Conservation (phyloP, 208 protist genomes). For the Leishmania aethiopica region DNA sequence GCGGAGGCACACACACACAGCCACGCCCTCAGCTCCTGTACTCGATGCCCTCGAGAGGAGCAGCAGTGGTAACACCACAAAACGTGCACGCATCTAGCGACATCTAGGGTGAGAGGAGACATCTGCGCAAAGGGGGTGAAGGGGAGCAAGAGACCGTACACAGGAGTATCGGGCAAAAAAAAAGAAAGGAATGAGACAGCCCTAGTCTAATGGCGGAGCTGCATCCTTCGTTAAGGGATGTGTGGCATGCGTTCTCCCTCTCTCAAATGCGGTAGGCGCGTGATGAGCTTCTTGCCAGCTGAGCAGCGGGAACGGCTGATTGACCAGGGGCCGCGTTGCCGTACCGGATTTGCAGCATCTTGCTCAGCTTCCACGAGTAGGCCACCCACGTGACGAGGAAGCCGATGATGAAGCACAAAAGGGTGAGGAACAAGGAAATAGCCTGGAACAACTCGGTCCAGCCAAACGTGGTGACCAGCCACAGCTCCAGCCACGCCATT, state of each 20-base stretch:
- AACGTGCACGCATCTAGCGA: not conserved
- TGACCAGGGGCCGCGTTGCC: constrained; percentile 35
- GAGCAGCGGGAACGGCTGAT: constrained; percentile 22
- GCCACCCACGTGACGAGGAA: constrained; percentile 73
- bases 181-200: not conserved
- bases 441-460: constrained; percentile 62
- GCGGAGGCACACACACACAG: not conserved
- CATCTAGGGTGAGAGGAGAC: not conserved
- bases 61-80: not conserved
- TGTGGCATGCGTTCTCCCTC: not conserved
- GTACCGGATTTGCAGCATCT: constrained; percentile 67
- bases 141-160: not conserved
- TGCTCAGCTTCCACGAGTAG: constrained; percentile 84
- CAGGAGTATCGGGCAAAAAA: not conserved
- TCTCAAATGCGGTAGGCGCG: constrained; percentile 13
- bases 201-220: not conserved
- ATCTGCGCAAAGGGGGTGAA: not conserved
- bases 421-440: constrained; percentile 67
- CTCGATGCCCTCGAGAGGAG: not conserved
- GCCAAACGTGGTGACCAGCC: constrained; percentile 61
- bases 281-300: constrained; percentile 19
- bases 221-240: not conserved
- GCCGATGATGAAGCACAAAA: constrained; percentile 69
- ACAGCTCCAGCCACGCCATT: constrained; percentile 77
- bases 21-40: not conserved